Base-by-base conservation (phyloP, 257 asterid species). In the Gynochthodes officinalis region DNA sequence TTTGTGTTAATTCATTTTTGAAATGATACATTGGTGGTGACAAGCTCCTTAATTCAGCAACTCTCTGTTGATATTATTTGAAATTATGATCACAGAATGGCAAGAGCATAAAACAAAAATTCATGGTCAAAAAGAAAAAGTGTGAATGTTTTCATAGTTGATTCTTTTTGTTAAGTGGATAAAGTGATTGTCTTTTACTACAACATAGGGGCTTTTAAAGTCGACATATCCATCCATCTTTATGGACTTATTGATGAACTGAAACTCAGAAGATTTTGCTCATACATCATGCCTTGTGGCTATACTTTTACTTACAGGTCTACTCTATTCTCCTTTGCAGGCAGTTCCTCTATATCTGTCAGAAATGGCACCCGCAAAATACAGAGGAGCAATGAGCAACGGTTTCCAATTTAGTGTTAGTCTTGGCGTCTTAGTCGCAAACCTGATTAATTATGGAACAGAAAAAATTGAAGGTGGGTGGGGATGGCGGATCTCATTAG, bases 301-400 rank as follows among this genome's bases (percentile, higher is more conserved):
- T n/a, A n/a, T n/a, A n/a, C n/a, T n/a, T n/a, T n/a, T n/a, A n/a
- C n/a, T n/a, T n/a, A 59, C 1, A 8, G 12, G 14, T 12, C 4
- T 6, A 16, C 14, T 28, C 23, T 68, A 37, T 52, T 19, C 50
- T 69, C 35, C 44, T 50, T 50, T 52, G 63, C 84, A 90, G 98
- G 83, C 97, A 10, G 96, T 89, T 4, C 97, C 97, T 3, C 37
- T 93, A 40, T 93, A 90, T 63, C 90, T 93, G 7, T 90, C 97
- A 7, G 97, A 93, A 90, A 93, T 93, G 96, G 97, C 98, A 10
- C 96, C 95, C 21, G 59, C 97, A 0, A 86, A 81, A 43, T 84
- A 83, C 88, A 81, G 96, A 83, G 98, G 98, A 82, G 91, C 91
- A 19, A 82, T 93, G 80, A 91, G 84, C 84, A 84, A 77, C 6